Percentiles rank a stretch among this genome's conserved stretches.
Conservation (phyloP, 331 rosid species). For the Prunus yedoensis region DNA sequence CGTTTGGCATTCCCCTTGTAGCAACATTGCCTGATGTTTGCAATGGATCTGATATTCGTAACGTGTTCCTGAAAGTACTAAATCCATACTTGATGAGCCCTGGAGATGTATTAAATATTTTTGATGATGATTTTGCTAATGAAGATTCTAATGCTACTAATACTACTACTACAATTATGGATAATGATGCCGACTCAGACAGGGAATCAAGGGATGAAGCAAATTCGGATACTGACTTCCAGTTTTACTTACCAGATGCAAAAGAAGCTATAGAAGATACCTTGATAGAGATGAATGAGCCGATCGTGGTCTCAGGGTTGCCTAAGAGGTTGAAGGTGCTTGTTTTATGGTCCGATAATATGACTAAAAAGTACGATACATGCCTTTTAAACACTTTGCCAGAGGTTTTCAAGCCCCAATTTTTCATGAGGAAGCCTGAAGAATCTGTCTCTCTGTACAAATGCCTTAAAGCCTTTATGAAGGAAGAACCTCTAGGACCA, state of each 20-base stretch:
- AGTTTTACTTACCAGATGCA: slow-evolving; percentile 35
- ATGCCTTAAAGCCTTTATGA: slow-evolving; percentile 87
- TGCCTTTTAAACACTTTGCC: slow-evolving; percentile 51
- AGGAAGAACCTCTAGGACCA: slow-evolving; percentile 87
- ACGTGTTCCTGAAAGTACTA: slow-evolving; percentile 54
- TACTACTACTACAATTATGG: slow-evolving; percentile 35
- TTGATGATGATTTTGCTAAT: slow-evolving; percentile 34
- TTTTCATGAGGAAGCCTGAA: slow-evolving; percentile 36
- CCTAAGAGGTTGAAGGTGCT: slow-evolving; percentile 34
- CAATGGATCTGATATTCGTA: slow-evolving; percentile 52
- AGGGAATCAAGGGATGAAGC: slow-evolving; percentile 41
- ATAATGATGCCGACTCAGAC: slow-evolving; percentile 38
- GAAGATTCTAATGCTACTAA: slow-evolving; percentile 47
- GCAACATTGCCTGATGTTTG: slow-evolving; percentile 53
- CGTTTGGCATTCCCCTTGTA: slow-evolving; percentile 63
- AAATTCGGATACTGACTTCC: slow-evolving; percentile 46
- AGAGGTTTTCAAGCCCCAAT: slow-evolving; percentile 49
- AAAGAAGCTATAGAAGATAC: slow-evolving; percentile 13
- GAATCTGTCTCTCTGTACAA: slow-evolving; percentile 68
- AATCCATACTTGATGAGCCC: slow-evolving; percentile 46
- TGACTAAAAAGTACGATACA: slow-evolving; percentile 54
- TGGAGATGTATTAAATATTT: slow-evolving; percentile 39
- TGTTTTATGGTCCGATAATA: slow-evolving; percentile 65
- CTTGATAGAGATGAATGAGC: slow-evolving; percentile 46
- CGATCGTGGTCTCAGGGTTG: slow-evolving; percentile 20